These are phyloP conservation scores for Hippophae rhamnoides DNA, from an alignment of 306 rosid genomes.

Conservation along the genomic window DNA sequence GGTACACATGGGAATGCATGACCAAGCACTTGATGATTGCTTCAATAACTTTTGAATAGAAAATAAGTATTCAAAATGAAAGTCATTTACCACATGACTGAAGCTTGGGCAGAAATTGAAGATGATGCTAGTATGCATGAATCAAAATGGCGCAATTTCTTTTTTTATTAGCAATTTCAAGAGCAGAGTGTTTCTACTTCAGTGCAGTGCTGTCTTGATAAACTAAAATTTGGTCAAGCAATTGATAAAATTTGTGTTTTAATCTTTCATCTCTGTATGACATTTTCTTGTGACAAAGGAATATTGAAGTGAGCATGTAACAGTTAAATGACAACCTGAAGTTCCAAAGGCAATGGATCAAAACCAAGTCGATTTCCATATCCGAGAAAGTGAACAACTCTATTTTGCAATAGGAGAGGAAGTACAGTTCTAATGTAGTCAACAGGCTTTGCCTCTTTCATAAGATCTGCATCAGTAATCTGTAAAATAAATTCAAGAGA, in stretches of 20 bases:
- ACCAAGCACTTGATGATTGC: no score
- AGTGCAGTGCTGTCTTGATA: background rate
- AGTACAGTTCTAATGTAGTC: conserved; percentile 56
- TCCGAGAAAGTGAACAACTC: conserved; percentile 82
- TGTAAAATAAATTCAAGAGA: conserved; percentile 26
- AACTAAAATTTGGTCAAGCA: no score
- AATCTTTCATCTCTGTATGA: background rate
- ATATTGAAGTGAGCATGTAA: background rate
- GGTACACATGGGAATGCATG: no score
- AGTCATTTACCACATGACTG: no score
- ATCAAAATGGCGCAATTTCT: background rate
- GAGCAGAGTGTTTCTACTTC: background rate
- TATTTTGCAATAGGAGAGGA: conserved; percentile 56
- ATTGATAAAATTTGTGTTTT: no score
- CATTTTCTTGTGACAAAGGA: background rate
- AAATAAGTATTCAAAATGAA: no score
- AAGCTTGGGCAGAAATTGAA: no score
- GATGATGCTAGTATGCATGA: background rate
- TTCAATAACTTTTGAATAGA: no score
- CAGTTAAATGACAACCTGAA: conserved; percentile 55
- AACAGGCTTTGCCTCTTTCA: conserved; percentile 71
- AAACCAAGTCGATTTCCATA: conserved; percentile 92
- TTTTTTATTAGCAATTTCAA: no score
- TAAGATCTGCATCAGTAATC: conserved; percentile 86
- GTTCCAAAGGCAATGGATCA: conserved; percentile 63